Evolutionary conservation across 495 filamentous ascomycete species (phyloP).

Genomic region (Lasiosphaeris hirsuta): DNA sequence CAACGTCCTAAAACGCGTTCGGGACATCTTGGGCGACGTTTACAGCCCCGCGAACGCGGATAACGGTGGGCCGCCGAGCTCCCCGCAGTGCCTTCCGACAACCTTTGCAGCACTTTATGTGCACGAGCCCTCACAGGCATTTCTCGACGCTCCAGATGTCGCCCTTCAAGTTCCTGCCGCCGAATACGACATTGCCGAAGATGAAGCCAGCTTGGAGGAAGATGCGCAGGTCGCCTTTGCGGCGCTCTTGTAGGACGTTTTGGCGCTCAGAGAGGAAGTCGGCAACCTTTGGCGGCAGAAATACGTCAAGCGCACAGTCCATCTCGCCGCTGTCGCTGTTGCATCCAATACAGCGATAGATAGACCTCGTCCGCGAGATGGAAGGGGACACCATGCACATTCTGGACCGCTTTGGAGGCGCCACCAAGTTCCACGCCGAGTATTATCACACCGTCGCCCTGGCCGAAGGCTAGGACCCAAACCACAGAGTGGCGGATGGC

Average conservation of each 20-base stretch:
- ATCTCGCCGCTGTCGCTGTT: background rate
- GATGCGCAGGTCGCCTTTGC: background rate
- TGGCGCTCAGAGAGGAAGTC: background rate
- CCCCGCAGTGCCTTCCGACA: background rate
- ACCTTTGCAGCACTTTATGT: background rate
- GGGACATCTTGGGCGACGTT: background rate
- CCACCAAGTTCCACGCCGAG: background rate
- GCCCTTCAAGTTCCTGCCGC: background rate
- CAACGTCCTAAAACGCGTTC: background rate
- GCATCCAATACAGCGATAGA: constrained; percentile 4
- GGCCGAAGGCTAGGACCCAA: background rate
- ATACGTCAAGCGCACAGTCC: background rate
- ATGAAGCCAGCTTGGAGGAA: background rate
- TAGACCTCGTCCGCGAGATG: background rate
- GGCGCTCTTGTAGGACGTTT: background rate
- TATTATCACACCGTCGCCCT: background rate
- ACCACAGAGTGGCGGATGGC: background rate
- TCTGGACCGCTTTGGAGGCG: background rate
- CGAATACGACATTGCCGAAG: background rate
- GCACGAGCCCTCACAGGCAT: background rate
- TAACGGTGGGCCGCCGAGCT: background rate
- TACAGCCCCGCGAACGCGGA: background rate
- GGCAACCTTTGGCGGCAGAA: background rate
- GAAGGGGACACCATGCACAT: background rate
- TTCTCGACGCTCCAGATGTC: background rate